Evolutionary conservation across 495 filamentous ascomycete genomes (phyloP).

Genomic region (Bathelium albidoporum): DNA sequence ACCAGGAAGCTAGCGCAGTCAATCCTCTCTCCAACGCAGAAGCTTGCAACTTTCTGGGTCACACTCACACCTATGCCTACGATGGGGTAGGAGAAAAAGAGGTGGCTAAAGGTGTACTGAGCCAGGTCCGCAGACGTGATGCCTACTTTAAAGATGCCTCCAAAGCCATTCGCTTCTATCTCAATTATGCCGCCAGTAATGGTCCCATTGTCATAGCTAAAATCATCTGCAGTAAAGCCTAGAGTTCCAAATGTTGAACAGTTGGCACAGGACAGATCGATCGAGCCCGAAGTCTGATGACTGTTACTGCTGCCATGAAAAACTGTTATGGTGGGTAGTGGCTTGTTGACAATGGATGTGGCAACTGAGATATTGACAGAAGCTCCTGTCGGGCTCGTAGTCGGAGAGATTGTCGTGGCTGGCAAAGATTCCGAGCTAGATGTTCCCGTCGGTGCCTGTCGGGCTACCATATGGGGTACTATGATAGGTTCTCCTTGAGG

Average conservation of each 20-base stretch:
- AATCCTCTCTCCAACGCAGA: not conserved
- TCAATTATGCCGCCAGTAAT: not conserved
- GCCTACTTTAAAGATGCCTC: not conserved
- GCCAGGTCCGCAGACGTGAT: not conserved
- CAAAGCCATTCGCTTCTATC: constrained; percentile 1
- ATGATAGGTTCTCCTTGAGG: not conserved
- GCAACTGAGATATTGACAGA: not conserved
- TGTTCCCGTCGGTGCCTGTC: not conserved
- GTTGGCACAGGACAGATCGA: not conserved
- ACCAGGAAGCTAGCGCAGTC: not conserved
- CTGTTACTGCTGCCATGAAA: not conserved
- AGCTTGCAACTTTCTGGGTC: not conserved
- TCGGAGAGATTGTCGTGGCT: not conserved
- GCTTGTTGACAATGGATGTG: not conserved
- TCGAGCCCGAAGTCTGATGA: not conserved
- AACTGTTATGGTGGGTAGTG: not conserved
- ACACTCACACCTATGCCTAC: not conserved
- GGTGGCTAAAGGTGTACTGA: not conserved
- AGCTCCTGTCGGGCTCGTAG: not conserved
- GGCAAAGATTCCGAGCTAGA: not conserved
- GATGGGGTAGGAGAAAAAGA: not conserved
- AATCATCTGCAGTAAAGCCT: not conserved
- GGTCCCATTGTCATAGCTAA: not conserved
- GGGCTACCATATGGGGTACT: not conserved
- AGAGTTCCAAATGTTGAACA: not conserved